Base-by-base conservation (phyloP, 768 basidiomycete genomes). In the Naganishia friedmannii region DNA sequence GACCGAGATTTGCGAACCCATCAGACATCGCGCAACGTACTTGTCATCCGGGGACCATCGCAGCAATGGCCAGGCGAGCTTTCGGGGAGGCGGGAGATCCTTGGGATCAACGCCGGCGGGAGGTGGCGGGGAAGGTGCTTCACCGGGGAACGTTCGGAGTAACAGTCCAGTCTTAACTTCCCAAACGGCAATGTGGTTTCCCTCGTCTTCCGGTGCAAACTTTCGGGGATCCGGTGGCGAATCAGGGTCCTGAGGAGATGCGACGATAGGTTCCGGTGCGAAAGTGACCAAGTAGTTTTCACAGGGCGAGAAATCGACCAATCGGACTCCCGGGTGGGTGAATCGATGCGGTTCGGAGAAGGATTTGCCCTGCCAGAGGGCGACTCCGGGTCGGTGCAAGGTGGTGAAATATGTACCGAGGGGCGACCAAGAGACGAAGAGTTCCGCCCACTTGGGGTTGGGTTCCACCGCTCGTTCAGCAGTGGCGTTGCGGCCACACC, bases 21-120 rank as follows among this genome's bases (percentile, higher is more conserved):
- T 88, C 32, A 91, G 91, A 70, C 92, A 86, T 37, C 94, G 88
- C 29, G 89, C 96, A 73, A 93, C 90, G 81, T 87, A 98, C 81
- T 92, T 90, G 82, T 98, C 96, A 81, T 98, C 95, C 0, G 92
- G 87, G 70, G 92, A 94, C 94, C 95, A 99, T 84, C 96, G 97
- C 73, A 99, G 84, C 26, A 89, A 88, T 2, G 96, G 96, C 94
- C 95, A 98, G 34, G 75, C 70, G 70, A 82, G 75, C 78, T 89
- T 90, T 45, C 74, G 74, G 39, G 77, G 74, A 31, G 71, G 37
- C 17, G 75, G 75, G 23, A 65, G 45, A 32, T 75, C 75, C 28
- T 85, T 83, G 31, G 89, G 90, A 46, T 77, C 78, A 39, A 68
- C 69, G n/a, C 69, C 69, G 5, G 58, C 69, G 34, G 56, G 54